Evolutionary conservation across 2,329 filamentous ascomycete species (phyloP).

Genomic region (Xylaria sp.): DNA sequence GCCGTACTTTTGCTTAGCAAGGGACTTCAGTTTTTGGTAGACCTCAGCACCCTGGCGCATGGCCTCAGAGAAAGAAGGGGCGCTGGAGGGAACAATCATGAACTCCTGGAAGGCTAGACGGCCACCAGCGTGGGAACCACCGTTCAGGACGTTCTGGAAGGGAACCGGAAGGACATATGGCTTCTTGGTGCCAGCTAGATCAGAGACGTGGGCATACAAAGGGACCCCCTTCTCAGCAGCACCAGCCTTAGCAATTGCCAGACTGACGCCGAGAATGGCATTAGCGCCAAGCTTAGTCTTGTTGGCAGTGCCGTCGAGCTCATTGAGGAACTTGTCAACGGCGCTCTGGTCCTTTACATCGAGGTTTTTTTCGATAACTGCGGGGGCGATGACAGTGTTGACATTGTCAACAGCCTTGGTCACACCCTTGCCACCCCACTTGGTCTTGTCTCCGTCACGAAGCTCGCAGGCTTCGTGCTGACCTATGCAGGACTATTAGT

Average conservation of each 20-base stretch:
- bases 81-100: slow-evolving; percentile 89
- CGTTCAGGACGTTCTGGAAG: slow-evolving; percentile 94
- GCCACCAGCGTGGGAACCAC: slow-evolving; percentile 94
- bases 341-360: slow-evolving; percentile 87
- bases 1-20: slow-evolving; percentile 99
- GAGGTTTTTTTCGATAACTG: slow-evolving; percentile 79
- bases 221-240: slow-evolving; percentile 88
- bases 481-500: slow-evolving; percentile 55
- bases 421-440: slow-evolving; percentile 89
- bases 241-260: slow-evolving; percentile 87
- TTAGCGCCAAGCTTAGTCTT: slow-evolving; percentile 90
- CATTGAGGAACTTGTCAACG: slow-evolving; percentile 83
- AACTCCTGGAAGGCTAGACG: slow-evolving; percentile 95
- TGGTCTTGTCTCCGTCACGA: slow-evolving; percentile 85
- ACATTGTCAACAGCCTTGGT: slow-evolving; percentile 86
- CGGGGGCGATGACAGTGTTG: slow-evolving; percentile 79
- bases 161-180: slow-evolving; percentile 88
- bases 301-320: slow-evolving; percentile 83
- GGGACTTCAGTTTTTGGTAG: slow-evolving; percentile 95
- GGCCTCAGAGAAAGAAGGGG: slow-evolving; percentile 91
- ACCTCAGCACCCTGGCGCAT: slow-evolving; percentile 96
- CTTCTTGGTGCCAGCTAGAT: slow-evolving; percentile 89
- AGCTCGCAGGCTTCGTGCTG: slow-evolving; percentile 92
- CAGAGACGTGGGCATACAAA: slow-evolving; percentile 86
- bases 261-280: slow-evolving; percentile 82